Evolutionary conservation across 2,329 filamentous ascomycete genomes (phyloP).

Genomic region (Pestalotiopsis sp.): DNA sequence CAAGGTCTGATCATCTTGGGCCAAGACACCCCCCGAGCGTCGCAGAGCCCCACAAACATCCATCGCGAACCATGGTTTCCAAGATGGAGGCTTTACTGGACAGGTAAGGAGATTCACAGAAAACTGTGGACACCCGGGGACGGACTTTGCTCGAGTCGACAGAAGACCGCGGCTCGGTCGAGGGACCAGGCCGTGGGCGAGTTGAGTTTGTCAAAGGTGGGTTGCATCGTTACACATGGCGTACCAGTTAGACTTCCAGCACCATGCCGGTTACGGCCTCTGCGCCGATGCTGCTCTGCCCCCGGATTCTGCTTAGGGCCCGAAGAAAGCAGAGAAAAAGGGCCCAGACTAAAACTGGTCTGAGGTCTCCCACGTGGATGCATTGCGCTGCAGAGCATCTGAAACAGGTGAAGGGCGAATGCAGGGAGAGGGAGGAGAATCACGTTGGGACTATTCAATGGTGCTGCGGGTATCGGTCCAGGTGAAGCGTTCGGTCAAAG

Average conservation of each 20-base stretch:
- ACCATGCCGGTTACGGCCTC: neutral
- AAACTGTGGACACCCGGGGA: neutral
- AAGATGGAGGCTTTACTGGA: neutral
- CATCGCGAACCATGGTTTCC: neutral
- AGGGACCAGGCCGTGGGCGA: neutral
- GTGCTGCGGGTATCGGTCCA: neutral
- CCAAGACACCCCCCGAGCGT: neutral
- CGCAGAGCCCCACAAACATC: neutral
- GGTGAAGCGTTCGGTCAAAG: neutral
- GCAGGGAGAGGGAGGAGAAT: neutral
- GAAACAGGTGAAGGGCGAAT: neutral
- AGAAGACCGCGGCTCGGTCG: neutral
- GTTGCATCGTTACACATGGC: constrained; percentile 2
- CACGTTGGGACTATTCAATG: neutral
- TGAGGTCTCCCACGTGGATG: neutral
- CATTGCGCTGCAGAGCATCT: neutral
- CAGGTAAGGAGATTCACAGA: neutral
- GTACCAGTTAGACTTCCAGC: neutral
- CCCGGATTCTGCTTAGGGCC: neutral
- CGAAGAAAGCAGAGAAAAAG: neutral
- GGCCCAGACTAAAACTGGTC: neutral
- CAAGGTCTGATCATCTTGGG: constrained; percentile 1
- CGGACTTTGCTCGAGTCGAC: neutral
- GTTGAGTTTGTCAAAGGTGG: neutral
- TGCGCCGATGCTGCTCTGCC: neutral